phyloP scores from a whole-genome alignment of 257 asterid genomes.

The Fraxinus anomala region DNA sequence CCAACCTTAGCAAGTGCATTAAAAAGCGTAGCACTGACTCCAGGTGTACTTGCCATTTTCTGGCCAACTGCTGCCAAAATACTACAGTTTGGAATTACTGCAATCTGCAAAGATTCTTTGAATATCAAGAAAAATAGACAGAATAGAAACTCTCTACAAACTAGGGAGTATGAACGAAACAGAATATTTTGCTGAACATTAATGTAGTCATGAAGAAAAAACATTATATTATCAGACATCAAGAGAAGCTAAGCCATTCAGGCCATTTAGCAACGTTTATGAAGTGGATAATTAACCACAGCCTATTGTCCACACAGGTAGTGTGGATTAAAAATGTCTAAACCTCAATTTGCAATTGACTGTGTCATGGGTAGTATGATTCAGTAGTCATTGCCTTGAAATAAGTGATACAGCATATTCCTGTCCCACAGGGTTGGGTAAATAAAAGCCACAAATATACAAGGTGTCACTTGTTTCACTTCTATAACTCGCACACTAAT shows the following conservation, averaged over 20 bases:
- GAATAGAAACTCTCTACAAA: constrained; percentile 20
- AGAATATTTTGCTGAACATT: neutral
- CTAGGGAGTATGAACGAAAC: constrained; percentile 12
- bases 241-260: neutral
- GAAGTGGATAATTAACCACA: neutral
- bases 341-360: neutral
- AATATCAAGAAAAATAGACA: constrained; percentile 16
- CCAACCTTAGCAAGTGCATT: constrained; percentile 94
- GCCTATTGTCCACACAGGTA: neutral
- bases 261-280: constrained; percentile 1
- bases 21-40: constrained; percentile 96
- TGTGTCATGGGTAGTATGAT: neutral
- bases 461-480: constrained; percentile 9
- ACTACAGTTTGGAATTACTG: constrained; percentile 90
- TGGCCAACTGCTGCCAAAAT: constrained; percentile 98
- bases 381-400: neutral
- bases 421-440: neutral
- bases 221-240: neutral
- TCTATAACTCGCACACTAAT: neutral
- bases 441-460: neutral
- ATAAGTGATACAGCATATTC: neutral
- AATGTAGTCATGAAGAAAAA: neutral
- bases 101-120: constrained; percentile 62
- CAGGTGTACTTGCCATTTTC: constrained; percentile 99
- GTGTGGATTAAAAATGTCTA: neutral